Conservation (phyloP, 1,139 yeast genomes). For the Magnusiomyces suaveolens region DNA sequence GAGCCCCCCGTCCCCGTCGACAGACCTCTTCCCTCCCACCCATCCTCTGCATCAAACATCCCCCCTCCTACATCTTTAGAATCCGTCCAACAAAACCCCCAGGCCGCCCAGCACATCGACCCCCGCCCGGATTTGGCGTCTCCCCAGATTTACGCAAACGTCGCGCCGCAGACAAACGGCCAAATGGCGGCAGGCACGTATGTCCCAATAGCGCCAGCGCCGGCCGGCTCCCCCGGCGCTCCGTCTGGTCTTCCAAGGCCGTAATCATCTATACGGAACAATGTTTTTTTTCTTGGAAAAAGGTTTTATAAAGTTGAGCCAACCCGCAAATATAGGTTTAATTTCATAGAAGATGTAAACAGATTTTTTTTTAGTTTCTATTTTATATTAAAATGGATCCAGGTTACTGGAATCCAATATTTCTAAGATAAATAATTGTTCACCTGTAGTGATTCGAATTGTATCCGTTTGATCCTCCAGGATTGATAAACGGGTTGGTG, state of each 20-base stretch:
- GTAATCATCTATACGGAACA: neutral
- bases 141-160: neutral
- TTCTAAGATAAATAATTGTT: too few relatives aligned
- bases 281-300: neutral
- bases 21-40: constrained; percentile 14
- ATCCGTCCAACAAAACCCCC: neutral
- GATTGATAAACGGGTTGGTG: neutral
- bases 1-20: constrained; percentile 15
- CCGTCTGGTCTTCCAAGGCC: neutral
- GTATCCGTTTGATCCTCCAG: neutral
- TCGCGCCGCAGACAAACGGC: neutral
- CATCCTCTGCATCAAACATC: constrained; percentile 11
- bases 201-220: constrained; percentile 6
- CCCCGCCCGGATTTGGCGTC: too few relatives aligned
- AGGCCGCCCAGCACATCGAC: too few relatives aligned
- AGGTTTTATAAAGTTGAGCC: too few relatives aligned
- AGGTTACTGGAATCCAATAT: too few relatives aligned
- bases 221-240: constrained; percentile 1
- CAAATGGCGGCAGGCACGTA: neutral
- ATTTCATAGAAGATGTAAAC: too few relatives aligned
- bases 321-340: too few relatives aligned
- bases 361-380: too few relatives aligned
- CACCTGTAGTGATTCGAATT: neutral
- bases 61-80: constrained; percentile 6
- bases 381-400: too few relatives aligned